A percentile compares a stretch with the other conserved stretches of the same genome.
phyloP scores from a whole-genome alignment of 306 rosid genomes.

The Trifolium fragiferum region DNA sequence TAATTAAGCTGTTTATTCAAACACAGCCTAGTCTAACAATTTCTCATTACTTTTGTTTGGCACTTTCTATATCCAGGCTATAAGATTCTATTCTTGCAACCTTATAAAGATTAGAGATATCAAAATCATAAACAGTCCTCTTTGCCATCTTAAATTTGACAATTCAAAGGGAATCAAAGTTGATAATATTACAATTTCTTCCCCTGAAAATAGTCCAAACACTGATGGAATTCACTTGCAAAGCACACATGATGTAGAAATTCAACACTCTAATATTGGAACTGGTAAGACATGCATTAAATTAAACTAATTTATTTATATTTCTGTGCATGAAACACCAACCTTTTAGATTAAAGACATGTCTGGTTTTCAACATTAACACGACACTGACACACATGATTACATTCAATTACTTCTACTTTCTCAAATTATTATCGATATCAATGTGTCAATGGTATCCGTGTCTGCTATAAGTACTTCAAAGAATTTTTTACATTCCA shows the following conservation, averaged over 20 bases:
- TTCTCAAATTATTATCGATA: not conserved
- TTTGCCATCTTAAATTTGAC: slow-evolving; percentile 92
- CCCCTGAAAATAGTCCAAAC: slow-evolving; percentile 84
- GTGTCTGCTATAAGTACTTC: not conserved
- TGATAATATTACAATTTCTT: slow-evolving; percentile 69
- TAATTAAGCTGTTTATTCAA: not conserved
- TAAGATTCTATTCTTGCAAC: slow-evolving; percentile 80
- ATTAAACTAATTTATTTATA: not conserved
- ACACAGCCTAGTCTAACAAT: not conserved
- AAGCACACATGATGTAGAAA: slow-evolving; percentile 80
- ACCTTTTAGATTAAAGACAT: not conserved
- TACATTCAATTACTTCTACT: not conserved
- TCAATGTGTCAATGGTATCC: not conserved
- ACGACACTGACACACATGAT: not conserved
- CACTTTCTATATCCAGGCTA: slow-evolving; percentile 58
- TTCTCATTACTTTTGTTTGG: slow-evolving; percentile 28
- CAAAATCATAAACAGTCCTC: slow-evolving; percentile 82
- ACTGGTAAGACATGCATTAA: slow-evolving; percentile 59
- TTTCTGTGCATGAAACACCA: not conserved
- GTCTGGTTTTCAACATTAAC: not conserved
- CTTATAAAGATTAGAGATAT: slow-evolving; percentile 63
- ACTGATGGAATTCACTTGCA: slow-evolving; percentile 98
- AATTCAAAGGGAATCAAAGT: slow-evolving; percentile 67
- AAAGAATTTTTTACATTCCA: slow-evolving; percentile 20
- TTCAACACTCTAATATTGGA: slow-evolving; percentile 70